phyloP scores from a whole-genome alignment of 139 green algal species.

The Closterium sp. region DNA sequence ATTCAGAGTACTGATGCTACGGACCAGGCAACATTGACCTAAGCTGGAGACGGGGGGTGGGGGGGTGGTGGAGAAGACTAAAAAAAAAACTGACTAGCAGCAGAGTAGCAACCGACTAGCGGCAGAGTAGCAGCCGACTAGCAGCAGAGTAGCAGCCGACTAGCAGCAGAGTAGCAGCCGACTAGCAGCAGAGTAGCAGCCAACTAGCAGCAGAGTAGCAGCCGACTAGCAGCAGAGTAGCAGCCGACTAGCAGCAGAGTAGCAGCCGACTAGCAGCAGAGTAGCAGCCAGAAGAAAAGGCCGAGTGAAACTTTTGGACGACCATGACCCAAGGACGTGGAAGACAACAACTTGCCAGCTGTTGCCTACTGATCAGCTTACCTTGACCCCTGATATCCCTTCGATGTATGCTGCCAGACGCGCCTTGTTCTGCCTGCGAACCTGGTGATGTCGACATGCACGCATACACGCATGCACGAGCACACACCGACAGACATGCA shows the following conservation, averaged over 20 bases:
- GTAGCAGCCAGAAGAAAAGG: neutral
- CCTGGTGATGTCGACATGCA: slow-evolving; percentile 17
- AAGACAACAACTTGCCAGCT: neutral
- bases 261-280: neutral
- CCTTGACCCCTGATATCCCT: slow-evolving; percentile 68
- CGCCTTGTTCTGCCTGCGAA: slow-evolving; percentile 85
- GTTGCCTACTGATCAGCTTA: slow-evolving; percentile 47
- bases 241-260: no score
- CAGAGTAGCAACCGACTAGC: no score
- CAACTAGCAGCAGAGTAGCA: no score
- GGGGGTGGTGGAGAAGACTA: no score
- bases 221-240: no score
- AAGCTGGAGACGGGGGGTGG: no score
- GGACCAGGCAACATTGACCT: neutral
- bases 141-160: no score
- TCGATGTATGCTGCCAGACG: slow-evolving; percentile 71
- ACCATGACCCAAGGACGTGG: neutral
- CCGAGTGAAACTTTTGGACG: neutral
- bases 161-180: no score
- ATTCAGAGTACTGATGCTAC: neutral
- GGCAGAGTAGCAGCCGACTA: no score
- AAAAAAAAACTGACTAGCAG: neutral
- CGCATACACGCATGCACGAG: neutral
- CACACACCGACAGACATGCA: neutral
- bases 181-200: no score